Conservation (phyloP, 345 rosid species). For the Physaria fendleri region DNA sequence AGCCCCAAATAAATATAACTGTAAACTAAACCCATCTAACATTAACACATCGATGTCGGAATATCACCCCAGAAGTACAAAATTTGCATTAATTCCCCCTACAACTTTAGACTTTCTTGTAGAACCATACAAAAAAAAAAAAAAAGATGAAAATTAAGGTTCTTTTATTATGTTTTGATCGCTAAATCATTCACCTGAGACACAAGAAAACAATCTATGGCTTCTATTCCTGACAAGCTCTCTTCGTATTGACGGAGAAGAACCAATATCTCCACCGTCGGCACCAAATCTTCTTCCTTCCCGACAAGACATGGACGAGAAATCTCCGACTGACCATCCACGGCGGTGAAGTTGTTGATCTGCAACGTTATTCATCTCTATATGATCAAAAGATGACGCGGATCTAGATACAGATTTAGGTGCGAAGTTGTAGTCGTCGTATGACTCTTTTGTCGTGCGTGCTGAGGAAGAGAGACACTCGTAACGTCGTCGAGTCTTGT, state of each 20-base stretch:
- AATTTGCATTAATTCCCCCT: neutral
- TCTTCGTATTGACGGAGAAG: conserved; percentile 15
- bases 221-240: conserved; percentile 56
- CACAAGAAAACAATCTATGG: conserved; percentile 56
- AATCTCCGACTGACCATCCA: conserved; percentile 21
- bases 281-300: conserved; percentile 20
- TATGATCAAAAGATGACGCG: conserved; percentile 3
- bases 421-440: neutral
- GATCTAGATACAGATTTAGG: neutral
- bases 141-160: neutral
- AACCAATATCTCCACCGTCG: neutral
- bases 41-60: conserved; percentile 4
- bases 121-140: neutral
- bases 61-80: neutral
- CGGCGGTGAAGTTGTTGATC: conserved; percentile 18
- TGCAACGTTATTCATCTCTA: conserved; percentile 11
- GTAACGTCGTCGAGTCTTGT: conserved; percentile 44
- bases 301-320: conserved; percentile 20
- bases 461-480: conserved; percentile 55
- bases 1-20: neutral
- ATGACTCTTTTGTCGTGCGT: neutral
- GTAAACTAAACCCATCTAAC: neutral
- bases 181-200: conserved; percentile 26
- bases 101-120: conserved; percentile 1
- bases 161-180: neutral